Evolutionary conservation across 768 basidiomycete species (phyloP), one percentile per base, ranked within the genome.

Genomic region (Trametes sanguinea): DNA sequence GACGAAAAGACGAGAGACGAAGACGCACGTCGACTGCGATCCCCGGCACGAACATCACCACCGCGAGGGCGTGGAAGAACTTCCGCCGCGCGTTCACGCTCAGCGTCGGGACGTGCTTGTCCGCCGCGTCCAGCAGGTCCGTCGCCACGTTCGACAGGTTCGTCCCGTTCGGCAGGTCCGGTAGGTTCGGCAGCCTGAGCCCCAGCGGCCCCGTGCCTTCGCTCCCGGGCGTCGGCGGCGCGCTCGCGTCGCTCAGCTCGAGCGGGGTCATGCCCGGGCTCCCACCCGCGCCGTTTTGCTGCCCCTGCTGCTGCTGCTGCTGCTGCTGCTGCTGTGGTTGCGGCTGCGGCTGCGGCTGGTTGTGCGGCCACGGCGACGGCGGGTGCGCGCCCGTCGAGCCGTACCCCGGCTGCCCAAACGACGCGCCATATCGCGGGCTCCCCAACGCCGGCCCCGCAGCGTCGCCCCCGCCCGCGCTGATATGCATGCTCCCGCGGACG

Each of bases 31-130:
- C 97, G 72, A 93, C 74, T 1, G 88, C 92, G 61, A 98, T 86
- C 0, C 97, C 97, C 6, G 97, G 97, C 35, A 96, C 77, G 71
- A 99, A 98, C 95, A 98, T 97, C 32, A 92, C 81, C 48, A 98
- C 95, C 2, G 96, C 94, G 56, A 98, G 79, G 27, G 87, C 94
- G 76, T 99, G 97, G 77, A 99, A 99, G 75, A 91, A 98, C 75
- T 99, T 99, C 53, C 97, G 83, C 62, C 97, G 82, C 29, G 91
- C 92, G 73, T 99, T 98, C 65, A 98, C 77, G 50, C 89, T 86
- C 57, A 98, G 77, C 55, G 92, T 94, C 22, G 95, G 94, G 62
- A 96, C 89, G 63, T 85, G 88, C 74, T 94, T 94, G 74, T 95
- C 90, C 2, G 94, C 92, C 48, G 91, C 91, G 70, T 95, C 92